Base-by-base conservation (phyloP, 768 basidiomycete species). In the Hericium erinaceus region DNA sequence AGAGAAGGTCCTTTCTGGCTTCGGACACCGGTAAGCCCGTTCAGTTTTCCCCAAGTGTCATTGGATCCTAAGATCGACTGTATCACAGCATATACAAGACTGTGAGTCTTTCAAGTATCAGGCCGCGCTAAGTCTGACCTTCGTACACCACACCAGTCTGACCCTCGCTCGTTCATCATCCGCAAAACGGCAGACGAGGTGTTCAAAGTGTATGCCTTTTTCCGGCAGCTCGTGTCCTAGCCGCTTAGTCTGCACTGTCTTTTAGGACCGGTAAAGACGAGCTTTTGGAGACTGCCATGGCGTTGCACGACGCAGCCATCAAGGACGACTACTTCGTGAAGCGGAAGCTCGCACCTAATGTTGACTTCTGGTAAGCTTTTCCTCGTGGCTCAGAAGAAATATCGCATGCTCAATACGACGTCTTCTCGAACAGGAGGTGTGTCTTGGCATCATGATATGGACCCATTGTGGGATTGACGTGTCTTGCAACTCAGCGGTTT, bases 181-280 rank as follows among this genome's bases (percentile, higher is more conserved):
- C 85, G 92, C 58, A 87, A 89, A 73, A 92, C 84, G 3, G 93
- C 92, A 8, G 85, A 92, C 67, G 91, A 93, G 61, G 92, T 94
- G n/a, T 94, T 94, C 74, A 82, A 83, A 68, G 81, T 92, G 88
- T 90, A 68, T 58, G 82, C 73, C 46, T 4, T n/a, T 40, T 57
- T 33, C 48, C 44, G 16, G 48, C 44, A 16, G 49, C 39, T 54
- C 53, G 53, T 24, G 11, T 51, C 18, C 49, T 26, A 51, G 18
- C 5, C 26, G 26, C 26, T 26, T 26, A 26, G 0, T 26, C 26
- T 26, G 26, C 2, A 26, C 2, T 26, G 26, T 26, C 24, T 26
- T 26, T 26, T 26, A 91, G 93, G 24, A 94, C 91, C 0, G 93
- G 93, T 0, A 81, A 81, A 59, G 91, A 95, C 71, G 86, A 85